These are phyloP conservation scores for Boletus sp. DNA, from an alignment of 768 basidiomycete genomes.

Conservation along the genomic window DNA sequence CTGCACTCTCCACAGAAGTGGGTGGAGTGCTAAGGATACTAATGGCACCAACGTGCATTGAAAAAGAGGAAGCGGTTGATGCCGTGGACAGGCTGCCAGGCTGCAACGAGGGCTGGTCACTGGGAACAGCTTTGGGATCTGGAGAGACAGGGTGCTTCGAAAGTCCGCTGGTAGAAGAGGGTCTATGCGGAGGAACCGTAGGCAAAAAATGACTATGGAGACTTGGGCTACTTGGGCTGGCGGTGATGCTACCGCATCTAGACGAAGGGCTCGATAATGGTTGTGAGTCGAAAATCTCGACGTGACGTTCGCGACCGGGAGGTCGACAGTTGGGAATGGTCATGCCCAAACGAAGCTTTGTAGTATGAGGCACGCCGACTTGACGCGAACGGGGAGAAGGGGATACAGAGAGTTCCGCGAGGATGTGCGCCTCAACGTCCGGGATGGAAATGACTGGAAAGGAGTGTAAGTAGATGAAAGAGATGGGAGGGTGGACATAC, in stretches of 20 bases:
- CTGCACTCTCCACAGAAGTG: conserved; percentile 40
- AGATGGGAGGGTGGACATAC: conserved; percentile 49
- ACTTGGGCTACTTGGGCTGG: conserved; percentile 23
- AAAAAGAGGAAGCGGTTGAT: conserved; percentile 46
- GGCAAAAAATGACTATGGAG: conserved; percentile 19
- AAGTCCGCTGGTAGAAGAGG: conserved; percentile 27
- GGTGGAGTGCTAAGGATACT: conserved; percentile 52
- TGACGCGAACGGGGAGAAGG: conserved; percentile 74
- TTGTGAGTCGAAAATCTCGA: conserved; percentile 82
- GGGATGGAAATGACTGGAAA: conserved; percentile 74
- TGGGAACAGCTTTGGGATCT: neutral
- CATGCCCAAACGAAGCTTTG: conserved; percentile 58
- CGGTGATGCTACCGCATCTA: conserved; percentile 28
- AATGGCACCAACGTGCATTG: conserved; percentile 30
- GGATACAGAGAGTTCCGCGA: conserved; percentile 61
- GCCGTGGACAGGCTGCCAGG: conserved; percentile 34
- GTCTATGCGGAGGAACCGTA: conserved; percentile 2
- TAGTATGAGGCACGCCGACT: conserved; percentile 73
- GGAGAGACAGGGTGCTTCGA: conserved; percentile 4
- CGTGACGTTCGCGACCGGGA: conserved; percentile 54
- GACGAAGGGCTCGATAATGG: conserved; percentile 59
- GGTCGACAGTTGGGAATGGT: conserved; percentile 53
- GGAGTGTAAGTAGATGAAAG: conserved; percentile 12
- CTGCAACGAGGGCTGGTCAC: conserved; percentile 22
- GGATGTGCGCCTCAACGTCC: conserved; percentile 73